Percentiles rank a stretch among this genome's conserved stretches.
These are phyloP conservation scores for Haplosporangium sp. DNA, from an alignment of 371 early-diverging fungal species.

Conservation along the genomic window DNA sequence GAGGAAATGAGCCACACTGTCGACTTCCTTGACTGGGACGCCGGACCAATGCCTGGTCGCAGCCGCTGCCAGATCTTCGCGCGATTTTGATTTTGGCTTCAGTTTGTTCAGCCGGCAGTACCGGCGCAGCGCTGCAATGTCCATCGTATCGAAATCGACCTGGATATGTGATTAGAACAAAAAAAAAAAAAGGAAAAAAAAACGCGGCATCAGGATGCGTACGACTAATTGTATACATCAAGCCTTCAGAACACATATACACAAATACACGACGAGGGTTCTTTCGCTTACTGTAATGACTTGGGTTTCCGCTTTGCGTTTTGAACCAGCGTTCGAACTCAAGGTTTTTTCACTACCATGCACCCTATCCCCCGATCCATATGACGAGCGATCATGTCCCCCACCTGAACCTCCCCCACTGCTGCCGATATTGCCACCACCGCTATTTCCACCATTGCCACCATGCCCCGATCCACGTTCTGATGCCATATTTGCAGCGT, in stretches of 20 bases:
- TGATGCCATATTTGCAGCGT: constrained; percentile 20
- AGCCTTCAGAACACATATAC: background rate
- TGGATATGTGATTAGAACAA: too few species aligned
- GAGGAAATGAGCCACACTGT: constrained; percentile 50
- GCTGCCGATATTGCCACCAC: background rate
- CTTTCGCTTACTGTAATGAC: background rate
- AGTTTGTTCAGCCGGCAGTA: constrained; percentile 52
- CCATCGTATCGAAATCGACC: constrained; percentile 40
- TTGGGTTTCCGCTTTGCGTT: constrained; percentile 51
- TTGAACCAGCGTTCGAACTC: constrained; percentile 11
- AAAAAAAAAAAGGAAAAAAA: too few species aligned
- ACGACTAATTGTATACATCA: too few species aligned
- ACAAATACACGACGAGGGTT: background rate
- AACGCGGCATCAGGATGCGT: too few species aligned
- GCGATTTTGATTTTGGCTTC: constrained; percentile 38
- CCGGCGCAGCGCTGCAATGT: constrained; percentile 38
- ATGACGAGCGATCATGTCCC: constrained; percentile 16
- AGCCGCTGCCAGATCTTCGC: constrained; percentile 30
- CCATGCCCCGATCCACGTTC: too few species aligned
- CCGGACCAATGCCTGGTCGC: constrained; percentile 43
- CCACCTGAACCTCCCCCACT: constrained; percentile 9
- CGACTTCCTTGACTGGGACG: constrained; percentile 32
- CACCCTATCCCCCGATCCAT: constrained; percentile 10
- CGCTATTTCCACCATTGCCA: too few species aligned
- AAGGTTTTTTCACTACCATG: constrained; percentile 27